These are phyloP conservation scores for Plectranthus barbatus DNA, from an alignment of 257 asterid species.

Conservation along the genomic window DNA sequence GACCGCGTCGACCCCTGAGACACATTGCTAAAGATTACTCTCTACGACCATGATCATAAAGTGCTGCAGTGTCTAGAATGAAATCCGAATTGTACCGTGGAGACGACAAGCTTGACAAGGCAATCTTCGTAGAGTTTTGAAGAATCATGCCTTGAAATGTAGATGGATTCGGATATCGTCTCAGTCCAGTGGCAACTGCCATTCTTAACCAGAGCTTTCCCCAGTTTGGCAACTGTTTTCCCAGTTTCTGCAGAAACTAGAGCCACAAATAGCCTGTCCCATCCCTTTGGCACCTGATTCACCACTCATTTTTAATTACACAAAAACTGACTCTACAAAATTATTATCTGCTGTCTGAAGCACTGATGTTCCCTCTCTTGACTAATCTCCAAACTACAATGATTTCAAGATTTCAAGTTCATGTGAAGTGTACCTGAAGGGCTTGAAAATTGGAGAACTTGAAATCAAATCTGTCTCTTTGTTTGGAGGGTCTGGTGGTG, in stretches of 20 bases:
- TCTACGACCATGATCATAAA: neutral
- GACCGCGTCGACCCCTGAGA: constrained; percentile 70
- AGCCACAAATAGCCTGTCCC: constrained; percentile 73
- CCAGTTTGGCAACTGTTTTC: constrained; percentile 52
- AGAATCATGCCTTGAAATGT: constrained; percentile 45
- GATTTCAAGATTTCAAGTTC: no score
- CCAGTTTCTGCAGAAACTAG: constrained; percentile 62
- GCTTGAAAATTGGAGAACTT: constrained; percentile 84
- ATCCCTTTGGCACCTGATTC: constrained; percentile 87
- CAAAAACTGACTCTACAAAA: neutral
- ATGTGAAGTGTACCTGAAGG: constrained; percentile 64
- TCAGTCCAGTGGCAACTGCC: constrained; percentile 85
- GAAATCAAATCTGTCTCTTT: constrained; percentile 60
- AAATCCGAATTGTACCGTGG: constrained; percentile 39
- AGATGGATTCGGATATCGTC: constrained; percentile 55
- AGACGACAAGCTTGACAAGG: constrained; percentile 56
- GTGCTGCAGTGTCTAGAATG: neutral
- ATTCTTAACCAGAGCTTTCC: constrained; percentile 56
- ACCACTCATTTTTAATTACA: neutral
- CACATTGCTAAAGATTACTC: neutral
- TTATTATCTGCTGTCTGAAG: neutral
- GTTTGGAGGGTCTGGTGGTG: constrained; percentile 24
- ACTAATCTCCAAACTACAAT: neutral
- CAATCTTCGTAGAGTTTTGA: constrained; percentile 52
- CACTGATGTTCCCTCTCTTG: neutral